Conservation (phyloP, 1,284 basidiomycete species). For the Cerioporus squamosus region DNA sequence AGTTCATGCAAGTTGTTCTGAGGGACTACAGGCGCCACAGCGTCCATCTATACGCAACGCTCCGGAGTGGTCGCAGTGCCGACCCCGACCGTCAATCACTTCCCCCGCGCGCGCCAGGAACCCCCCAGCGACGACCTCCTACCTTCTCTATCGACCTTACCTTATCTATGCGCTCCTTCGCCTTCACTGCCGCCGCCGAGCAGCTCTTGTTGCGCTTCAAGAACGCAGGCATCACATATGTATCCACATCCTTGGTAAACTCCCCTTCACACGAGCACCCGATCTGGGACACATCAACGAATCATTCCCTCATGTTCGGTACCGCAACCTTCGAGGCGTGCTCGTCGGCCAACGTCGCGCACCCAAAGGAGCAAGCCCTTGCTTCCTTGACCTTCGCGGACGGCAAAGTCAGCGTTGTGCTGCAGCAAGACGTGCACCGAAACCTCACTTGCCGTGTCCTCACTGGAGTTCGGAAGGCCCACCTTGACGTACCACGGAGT, state of each 20-base stretch:
- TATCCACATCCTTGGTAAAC: slow-evolving; percentile 45
- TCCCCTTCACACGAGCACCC: slow-evolving; percentile 25
- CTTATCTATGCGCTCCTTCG: slow-evolving; percentile 36
- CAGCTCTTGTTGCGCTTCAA: slow-evolving; percentile 53
- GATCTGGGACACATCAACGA: slow-evolving; percentile 45
- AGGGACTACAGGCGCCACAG: slow-evolving; percentile 45
- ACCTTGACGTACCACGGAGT: slow-evolving; percentile 75
- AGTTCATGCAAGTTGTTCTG: slow-evolving; percentile 62
- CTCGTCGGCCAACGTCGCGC: slow-evolving; percentile 45
- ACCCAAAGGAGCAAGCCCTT: slow-evolving; percentile 55
- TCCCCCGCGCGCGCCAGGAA: background rate
- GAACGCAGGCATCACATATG: slow-evolving; percentile 43
- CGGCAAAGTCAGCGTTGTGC: slow-evolving; percentile 49
- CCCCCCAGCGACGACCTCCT: background rate
- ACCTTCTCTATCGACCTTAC: slow-evolving; percentile 27
- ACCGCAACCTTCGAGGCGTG: slow-evolving; percentile 61
- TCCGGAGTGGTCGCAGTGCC: background rate
- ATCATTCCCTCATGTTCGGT: slow-evolving; percentile 50
- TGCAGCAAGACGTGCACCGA: slow-evolving; percentile 47
- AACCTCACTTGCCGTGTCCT: slow-evolving; percentile 47
- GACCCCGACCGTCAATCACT: background rate
- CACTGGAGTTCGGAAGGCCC: slow-evolving; percentile 48
- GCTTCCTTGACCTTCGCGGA: slow-evolving; percentile 57
- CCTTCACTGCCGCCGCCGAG: slow-evolving; percentile 58
- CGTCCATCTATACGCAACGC: slow-evolving; percentile 1